Evolutionary conservation across 2,329 filamentous ascomycete genomes (phyloP), one percentile per base, ranked within the genome.

Genomic region (Xylaria sp.): DNA sequence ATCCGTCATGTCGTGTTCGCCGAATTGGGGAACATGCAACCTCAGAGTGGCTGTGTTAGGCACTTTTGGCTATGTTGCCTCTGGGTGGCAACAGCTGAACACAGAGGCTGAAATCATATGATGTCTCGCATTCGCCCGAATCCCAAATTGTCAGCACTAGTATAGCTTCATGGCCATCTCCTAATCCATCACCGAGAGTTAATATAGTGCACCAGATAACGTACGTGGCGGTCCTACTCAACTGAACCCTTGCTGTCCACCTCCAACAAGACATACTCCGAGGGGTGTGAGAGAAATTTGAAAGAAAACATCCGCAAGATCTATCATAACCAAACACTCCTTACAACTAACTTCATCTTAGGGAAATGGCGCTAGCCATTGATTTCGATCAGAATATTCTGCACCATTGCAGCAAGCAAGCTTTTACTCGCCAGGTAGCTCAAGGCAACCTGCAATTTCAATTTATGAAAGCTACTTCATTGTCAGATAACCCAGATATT

Each of bases 11-110:
- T 17, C 26, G 26, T 53, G 26, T 63, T 28, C 31, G 31, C 58
- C 58, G n/a, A 17, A 15, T 33, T 26, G 23, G 46, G 33, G 28
- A 48, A 17, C 28, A 36, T 33, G 20, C 31, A 31, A 20, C 9
- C 31, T 11, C 23, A 40, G 17, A 33, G 61, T 58, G 61, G 61
- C 61, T 58, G 23, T 58, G 61, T 58, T 49, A 49, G 53, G 33
- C 61, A 33, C 4, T 20, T 58, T 5, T 58, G 10, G 42, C 46
- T 48, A 20, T 38, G 7, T 63, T n/a, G 33, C 33, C 33, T 38
- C n/a, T 23, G 9, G 33, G 23, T 23, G 1, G 15, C 38, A 20
- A 48, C 26, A n/a, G 53, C 61, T 63, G 59, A 53, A 40, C 49
- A 54, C 49, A 54, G 46, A 42, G 48, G 46, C 46, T 42, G 48